Evolutionary conservation across 495 filamentous ascomycete genomes (phyloP).

Genomic region (Talaromyces nanjingensis): DNA sequence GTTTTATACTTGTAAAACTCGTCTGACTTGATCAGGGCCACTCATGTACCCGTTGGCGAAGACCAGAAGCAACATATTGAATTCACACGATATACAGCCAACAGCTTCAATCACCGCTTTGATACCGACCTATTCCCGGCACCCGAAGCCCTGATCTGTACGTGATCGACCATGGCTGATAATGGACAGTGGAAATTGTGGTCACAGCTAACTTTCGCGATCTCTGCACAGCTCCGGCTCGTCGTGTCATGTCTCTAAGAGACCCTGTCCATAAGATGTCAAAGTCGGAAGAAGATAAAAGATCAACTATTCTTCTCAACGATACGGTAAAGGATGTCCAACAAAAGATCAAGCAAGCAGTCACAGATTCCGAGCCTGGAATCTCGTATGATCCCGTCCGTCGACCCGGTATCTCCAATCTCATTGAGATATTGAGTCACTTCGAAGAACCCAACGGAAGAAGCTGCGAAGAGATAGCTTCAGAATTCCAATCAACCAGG

Average conservation of each 20-base stretch:
- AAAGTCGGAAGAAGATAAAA: conserved; percentile 67
- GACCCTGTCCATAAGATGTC: conserved; percentile 82
- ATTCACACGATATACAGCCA: conserved; percentile 76
- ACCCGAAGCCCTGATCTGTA: conserved; percentile 74
- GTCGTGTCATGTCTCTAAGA: conserved; percentile 82
- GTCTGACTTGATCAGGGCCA: conserved; percentile 47
- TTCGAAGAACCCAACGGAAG: conserved; percentile 40
- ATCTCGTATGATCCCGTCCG: conserved; percentile 64
- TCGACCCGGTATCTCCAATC: conserved; percentile 80
- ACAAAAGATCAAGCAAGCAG: conserved; percentile 59
- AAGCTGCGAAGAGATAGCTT: conserved; percentile 49
- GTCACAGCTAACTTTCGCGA: not conserved
- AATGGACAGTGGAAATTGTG: not conserved
- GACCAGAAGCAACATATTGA: conserved; percentile 94
- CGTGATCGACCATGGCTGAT: conserved; percentile 13
- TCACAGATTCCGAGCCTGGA: conserved; percentile 63
- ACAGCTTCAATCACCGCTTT: conserved; percentile 74
- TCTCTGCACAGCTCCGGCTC: conserved; percentile 54
- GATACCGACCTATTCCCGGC: conserved; percentile 47
- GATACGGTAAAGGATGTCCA: conserved; percentile 53
- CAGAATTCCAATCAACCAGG: conserved; percentile 38
- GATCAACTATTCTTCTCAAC: conserved; percentile 76
- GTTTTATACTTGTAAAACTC: not conserved
- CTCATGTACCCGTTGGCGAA: conserved; percentile 92
- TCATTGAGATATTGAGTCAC: conserved; percentile 68